A percentile compares a stretch with the other conserved stretches of the same genome.
These are phyloP conservation scores for Colletotrichum musicola DNA, from an alignment of 2,329 filamentous ascomycete species.

Conservation along the genomic window DNA sequence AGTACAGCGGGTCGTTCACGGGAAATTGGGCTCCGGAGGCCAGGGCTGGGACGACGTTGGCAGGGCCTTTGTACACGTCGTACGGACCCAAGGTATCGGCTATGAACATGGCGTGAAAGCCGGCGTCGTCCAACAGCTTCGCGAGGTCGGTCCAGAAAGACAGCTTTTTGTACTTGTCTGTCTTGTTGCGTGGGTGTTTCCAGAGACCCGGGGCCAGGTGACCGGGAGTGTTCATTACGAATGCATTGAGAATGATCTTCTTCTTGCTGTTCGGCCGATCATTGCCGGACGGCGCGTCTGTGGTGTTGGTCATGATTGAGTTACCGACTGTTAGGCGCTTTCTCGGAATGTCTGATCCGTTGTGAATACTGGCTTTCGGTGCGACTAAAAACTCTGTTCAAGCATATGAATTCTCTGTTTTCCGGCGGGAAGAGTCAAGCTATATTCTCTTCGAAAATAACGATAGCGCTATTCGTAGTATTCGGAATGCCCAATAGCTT, in stretches of 20 bases:
- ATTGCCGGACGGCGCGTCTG: background rate
- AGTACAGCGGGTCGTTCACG: constrained; percentile 75
- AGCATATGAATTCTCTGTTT: background rate
- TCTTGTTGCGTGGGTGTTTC: constrained; percentile 68
- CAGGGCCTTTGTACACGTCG: constrained; percentile 75
- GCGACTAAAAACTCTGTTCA: background rate
- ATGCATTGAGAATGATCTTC: constrained; percentile 56
- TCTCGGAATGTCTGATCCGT: background rate
- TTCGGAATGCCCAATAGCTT: background rate
- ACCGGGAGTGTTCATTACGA: constrained; percentile 55
- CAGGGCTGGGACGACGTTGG: constrained; percentile 65
- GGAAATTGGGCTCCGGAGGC: constrained; percentile 76
- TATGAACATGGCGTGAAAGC: constrained; percentile 55
- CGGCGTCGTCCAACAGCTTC: constrained; percentile 51
- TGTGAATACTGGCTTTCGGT: background rate
- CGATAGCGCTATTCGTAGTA: background rate
- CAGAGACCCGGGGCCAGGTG: constrained; percentile 63
- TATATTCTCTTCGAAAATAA: background rate
- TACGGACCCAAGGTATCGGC: constrained; percentile 67
- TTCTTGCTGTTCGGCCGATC: constrained; percentile 44
- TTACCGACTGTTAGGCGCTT: background rate
- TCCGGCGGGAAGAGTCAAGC: background rate
- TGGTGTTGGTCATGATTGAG: background rate
- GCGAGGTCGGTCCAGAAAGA: constrained; percentile 52
- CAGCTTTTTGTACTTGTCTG: constrained; percentile 41